A percentile compares a stretch with the other conserved stretches of the same genome.
These are phyloP conservation scores for Aspergillus cavernicola DNA, from an alignment of 495 filamentous ascomycete species.

Conservation along the genomic window DNA sequence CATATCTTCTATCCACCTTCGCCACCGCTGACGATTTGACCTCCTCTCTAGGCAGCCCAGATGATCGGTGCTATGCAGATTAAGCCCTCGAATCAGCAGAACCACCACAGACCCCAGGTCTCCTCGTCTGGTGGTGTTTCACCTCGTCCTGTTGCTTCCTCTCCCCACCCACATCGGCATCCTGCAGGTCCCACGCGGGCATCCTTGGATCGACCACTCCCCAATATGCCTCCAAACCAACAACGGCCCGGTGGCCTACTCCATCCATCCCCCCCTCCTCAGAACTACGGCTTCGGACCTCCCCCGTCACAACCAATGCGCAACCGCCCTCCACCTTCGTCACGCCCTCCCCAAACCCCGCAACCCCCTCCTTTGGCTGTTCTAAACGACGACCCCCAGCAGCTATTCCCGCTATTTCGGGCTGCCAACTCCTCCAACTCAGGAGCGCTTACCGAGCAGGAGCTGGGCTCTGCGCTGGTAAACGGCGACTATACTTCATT, in stretches of 20 bases:
- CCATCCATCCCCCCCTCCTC: conserved; percentile 54
- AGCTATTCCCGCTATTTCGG: conserved; percentile 79
- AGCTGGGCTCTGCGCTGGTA: conserved; percentile 87
- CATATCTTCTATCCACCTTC: background rate
- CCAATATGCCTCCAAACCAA: conserved; percentile 26
- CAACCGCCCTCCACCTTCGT: conserved; percentile 55
- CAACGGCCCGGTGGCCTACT: conserved; percentile 35
- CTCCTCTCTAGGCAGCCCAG: conserved; percentile 51
- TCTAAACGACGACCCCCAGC: conserved; percentile 56
- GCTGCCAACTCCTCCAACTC: conserved; percentile 82
- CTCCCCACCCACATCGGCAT: conserved; percentile 26
- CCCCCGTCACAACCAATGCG: conserved; percentile 44
- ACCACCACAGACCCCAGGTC: conserved; percentile 20
- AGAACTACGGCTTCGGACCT: conserved; percentile 58
- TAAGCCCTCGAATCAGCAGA: conserved; percentile 13
- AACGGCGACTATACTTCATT: conserved; percentile 95
- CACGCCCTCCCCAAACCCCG: conserved; percentile 52
- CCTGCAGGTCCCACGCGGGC: conserved; percentile 25
- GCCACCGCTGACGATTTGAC: conserved; percentile 3
- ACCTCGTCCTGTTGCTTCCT: conserved; percentile 30
- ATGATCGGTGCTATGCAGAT: conserved; percentile 45
- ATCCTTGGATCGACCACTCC: conserved; percentile 24
- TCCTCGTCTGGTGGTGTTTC: conserved; percentile 27
- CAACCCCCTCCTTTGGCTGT: conserved; percentile 57
- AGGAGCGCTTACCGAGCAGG: conserved; percentile 78